These are phyloP conservation scores for Colletotrichum horii DNA, from an alignment of 2,329 filamentous ascomycete species.

Conservation along the genomic window DNA sequence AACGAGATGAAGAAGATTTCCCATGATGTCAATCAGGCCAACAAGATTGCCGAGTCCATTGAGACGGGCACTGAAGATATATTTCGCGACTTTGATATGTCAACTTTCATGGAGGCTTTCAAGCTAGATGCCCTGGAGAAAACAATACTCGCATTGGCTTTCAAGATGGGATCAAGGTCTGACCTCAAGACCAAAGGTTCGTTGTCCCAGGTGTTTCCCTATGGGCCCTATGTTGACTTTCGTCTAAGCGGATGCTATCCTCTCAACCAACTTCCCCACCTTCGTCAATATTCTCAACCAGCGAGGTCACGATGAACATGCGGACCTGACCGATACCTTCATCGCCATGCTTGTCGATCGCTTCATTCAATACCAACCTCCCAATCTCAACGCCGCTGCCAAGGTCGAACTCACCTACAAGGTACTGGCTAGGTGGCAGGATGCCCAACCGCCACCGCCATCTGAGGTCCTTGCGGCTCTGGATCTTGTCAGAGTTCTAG, in stretches of 20 bases:
- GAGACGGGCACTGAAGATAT: slow-evolving; percentile 90
- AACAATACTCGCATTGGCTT: slow-evolving; percentile 85
- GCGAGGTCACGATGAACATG: slow-evolving; percentile 65
- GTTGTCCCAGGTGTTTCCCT: slow-evolving; percentile 25
- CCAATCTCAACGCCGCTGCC: slow-evolving; percentile 79
- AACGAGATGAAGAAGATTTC: slow-evolving; percentile 87
- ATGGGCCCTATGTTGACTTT: slow-evolving; percentile 50
- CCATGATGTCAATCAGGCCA: slow-evolving; percentile 80
- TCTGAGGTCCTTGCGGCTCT: slow-evolving; percentile 73
- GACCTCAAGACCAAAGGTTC: slow-evolving; percentile 91
- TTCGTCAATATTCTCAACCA: slow-evolving; percentile 80
- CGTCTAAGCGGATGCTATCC: slow-evolving; percentile 80
- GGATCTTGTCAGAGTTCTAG: slow-evolving; percentile 70
- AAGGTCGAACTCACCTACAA: slow-evolving; percentile 73
- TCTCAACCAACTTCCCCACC: slow-evolving; percentile 78
- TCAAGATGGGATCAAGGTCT: slow-evolving; percentile 79
- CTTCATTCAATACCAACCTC: slow-evolving; percentile 85
- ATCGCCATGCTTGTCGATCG: slow-evolving; percentile 84
- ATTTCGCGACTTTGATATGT: slow-evolving; percentile 95
- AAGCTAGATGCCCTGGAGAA: slow-evolving; percentile 89
- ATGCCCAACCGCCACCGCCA: slow-evolving; percentile 66
- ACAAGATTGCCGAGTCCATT: slow-evolving; percentile 91
- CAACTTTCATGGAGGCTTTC: slow-evolving; percentile 95
- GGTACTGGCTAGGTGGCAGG: slow-evolving; percentile 70
- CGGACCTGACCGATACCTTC: slow-evolving; percentile 71